Base-by-base conservation (phyloP, 1,139 yeast genomes). In the Suhomyces yuchorum region DNA sequence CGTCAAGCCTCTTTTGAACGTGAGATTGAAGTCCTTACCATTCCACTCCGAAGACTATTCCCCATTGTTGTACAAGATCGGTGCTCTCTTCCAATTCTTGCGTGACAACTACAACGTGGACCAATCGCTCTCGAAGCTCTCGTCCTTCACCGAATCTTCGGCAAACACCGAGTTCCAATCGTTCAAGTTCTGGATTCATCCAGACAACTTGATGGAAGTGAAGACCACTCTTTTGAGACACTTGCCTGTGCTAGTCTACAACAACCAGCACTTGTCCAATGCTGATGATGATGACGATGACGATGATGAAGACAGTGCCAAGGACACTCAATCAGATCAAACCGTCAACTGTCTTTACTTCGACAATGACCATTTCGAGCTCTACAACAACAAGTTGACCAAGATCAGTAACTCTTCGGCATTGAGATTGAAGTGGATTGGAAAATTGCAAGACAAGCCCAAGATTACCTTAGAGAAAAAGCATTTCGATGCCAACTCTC, bases 121-220 rank as follows among this genome's bases (percentile, higher is more conserved):
- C 57, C 72, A 71, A 55, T 59, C 73, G 1, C 62, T 75, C 49
- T 68, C 73, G 28, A 74, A 75, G 53, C 64, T 75, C 50, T 68
- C 75, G n/a, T 72, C 78, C n/a, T 74, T 75, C 55, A 74, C 70
- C 50, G 80, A 76, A 49, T 65, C 70, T 47, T 75, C 78, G 44
- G 74, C 75, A 48, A 77, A 77, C 49, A 76, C 80, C 35, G 85
- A 84, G 43, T 87, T 75, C 66, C 89, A 87, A 59, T 84, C 90
- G 22, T 85, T 86, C 69, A 90, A 90, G 70, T 92, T 92, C 68
- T 93, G 99, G 99, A 79, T 93, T 43, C 98, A 93, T 64, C 93
- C 93, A 14, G 99, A 93, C 61, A 91, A 93, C 65, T 75, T 92
- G 64, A 92, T 92, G 97, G 98, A 93, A 69, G 96, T 91, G 49